Conservation (phyloP, 306 rosid species). For the Cicer pinnatifidum region DNA sequence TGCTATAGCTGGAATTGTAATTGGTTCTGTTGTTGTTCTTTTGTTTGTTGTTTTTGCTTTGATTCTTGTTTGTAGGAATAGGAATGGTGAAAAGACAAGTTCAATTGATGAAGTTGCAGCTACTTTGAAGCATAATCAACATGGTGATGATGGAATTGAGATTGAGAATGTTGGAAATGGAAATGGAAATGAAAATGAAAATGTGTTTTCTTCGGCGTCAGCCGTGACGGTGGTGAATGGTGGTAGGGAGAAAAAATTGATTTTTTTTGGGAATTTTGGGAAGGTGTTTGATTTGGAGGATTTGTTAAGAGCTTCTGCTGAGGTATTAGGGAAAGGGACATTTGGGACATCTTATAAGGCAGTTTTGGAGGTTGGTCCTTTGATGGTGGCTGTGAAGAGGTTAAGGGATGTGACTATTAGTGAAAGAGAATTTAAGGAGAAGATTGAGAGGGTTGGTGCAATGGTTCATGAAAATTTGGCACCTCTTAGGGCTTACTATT, state of each 20-base stretch:
- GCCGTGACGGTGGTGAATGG: constrained; percentile 33
- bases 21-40: constrained; percentile 59
- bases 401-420: constrained; percentile 62
- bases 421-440: constrained; percentile 66
- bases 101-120: constrained; percentile 46
- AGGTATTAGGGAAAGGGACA: constrained; percentile 75
- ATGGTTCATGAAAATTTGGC: constrained; percentile 71
- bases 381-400: constrained; percentile 70
- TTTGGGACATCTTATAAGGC: constrained; percentile 74
- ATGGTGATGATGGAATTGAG: constrained; percentile 43
- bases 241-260: constrained; percentile 55
- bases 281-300: constrained; percentile 70
- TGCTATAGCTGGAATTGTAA: constrained; percentile 64
- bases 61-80: constrained; percentile 55
- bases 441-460: constrained; percentile 63
- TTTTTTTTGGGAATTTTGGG: constrained; percentile 55
- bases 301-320: constrained; percentile 77
- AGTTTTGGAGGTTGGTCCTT: constrained; percentile 62
- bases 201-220: constrained; percentile 49
- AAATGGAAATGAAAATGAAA: constrained; percentile 43
- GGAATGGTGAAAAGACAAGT: constrained; percentile 52
- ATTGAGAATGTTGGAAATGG: constrained; percentile 53
- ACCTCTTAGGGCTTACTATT: constrained; percentile 74
- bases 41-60: constrained; percentile 53
- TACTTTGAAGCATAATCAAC: constrained; percentile 40